Evolutionary conservation across 805 yeast species (phyloP), one percentile per base, ranked within the genome.

Genomic region (Priceomyces carsonii): DNA sequence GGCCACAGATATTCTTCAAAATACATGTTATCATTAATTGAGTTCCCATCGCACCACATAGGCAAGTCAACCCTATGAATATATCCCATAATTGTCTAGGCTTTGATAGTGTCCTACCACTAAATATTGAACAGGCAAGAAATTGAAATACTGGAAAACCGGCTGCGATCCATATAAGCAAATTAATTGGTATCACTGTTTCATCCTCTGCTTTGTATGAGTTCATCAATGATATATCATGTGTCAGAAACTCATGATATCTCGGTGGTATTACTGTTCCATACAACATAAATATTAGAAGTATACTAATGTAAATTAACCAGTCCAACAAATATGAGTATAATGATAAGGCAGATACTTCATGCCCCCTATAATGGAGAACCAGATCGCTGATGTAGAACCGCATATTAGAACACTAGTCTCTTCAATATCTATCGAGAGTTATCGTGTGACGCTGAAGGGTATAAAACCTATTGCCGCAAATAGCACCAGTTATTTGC

Each of bases 1-100:
- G 32, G 7, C 62, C 62, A 40, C 53, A 47, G 3, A 55, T 48
- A 26, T 55, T 57, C 35, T 57, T 57, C 13, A 57, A 39, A 12
- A 53, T 44, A 13, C 67, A 61, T 3, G 72, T 71, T 6, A 65
- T 41, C 31, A 64, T 35, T 15, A 67, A 45, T 38, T 71, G 75
- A 13, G 58, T 47, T 0, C 71, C 48, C 25, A 61, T 53, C 6
- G 69, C 55, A 1, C 69, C 75, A 27, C 60, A 31, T 17, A 69
- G 43, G 5, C 63, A 62, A 29, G 69, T 44, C 2, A 61, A 35
- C 0, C 60, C 69, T 31, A 55, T 47, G 36, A 63, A 66, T 1
- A 69, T 45, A 39, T 72, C 75, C 77, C 77, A 71, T 0, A 58
- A 13, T 33, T 57, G 59, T 22, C 53, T 42, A 3, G 54, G 41